These are phyloP conservation scores for Paramecium primaurelia DNA, from an alignment of 73 alveolate species.

Conservation along the genomic window DNA sequence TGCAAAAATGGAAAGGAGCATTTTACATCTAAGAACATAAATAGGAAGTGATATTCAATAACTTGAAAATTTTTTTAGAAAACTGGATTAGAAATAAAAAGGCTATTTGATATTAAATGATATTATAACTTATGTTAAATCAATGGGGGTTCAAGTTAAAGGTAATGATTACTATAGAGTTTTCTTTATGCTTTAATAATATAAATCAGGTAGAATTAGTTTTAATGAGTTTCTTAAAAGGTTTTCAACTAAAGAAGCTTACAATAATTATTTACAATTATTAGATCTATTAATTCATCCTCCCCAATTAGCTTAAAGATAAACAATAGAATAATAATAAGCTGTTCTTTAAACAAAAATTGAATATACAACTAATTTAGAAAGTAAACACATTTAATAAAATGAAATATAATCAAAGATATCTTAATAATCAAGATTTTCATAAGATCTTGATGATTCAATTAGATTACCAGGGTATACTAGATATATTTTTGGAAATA, in stretches of 20 bases:
- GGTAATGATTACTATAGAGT: neutral
- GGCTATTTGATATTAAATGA: neutral
- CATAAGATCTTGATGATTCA: conserved; percentile 1
- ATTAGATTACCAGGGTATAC: conserved; percentile 25
- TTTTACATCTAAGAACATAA: neutral
- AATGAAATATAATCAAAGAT: neutral
- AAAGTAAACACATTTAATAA: neutral
- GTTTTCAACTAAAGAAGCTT: neutral
- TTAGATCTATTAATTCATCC: neutral
- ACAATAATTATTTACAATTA: neutral
- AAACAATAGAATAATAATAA: neutral
- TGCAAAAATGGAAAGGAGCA: conserved; percentile 12
- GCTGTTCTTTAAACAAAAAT: neutral
- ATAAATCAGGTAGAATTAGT: conserved; percentile 35
- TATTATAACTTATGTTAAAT: neutral
- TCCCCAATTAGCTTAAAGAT: neutral
- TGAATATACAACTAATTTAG: neutral
- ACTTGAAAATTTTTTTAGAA: neutral
- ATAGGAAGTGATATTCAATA: neutral
- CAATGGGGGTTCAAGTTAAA: neutral
- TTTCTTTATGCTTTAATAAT: neutral
- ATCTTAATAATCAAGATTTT: neutral
- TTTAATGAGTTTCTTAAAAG: neutral
- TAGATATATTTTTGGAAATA: neutral
- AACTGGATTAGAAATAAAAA: conserved; percentile 7